Base-by-base conservation (phyloP, 495 filamentous ascomycete species). In the Neurospora hispaniola region DNA sequence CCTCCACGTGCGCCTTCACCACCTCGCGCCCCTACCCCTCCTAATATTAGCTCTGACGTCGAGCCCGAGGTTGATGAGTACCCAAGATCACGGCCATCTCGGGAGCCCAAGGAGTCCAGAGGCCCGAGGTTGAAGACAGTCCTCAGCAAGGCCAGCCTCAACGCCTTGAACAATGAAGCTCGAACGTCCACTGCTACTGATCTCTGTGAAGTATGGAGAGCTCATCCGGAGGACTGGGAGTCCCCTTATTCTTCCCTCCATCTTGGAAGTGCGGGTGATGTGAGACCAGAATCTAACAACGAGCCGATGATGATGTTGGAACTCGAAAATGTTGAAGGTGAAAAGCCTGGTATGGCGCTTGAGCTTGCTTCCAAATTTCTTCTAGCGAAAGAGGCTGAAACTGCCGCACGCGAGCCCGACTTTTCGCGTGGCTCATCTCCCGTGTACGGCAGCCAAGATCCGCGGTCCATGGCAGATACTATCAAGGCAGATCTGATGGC, bases 161-260 rank as follows among this genome's bases (percentile, higher is more conserved):
- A 66, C 27, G 54, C 54, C 54, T 35, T 66, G 27, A 66, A 66
- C 27, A 66, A 66, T 14, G 54, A 66, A 35, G 27, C 54, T 66
- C 42, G 73, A 27, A 41, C 38, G 23, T 75, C 77, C 9, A 48
- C 68, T 5, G 77, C 73, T 35, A 76, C 76, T 5, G 73, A 76
- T 10, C 69, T 78, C 7, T 79, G 77, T 39, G 79, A 80, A 20
- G 76, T 80, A 20, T 80, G 79, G 79, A 74, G 72, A 31, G 79
- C 76, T 38, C 72, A 69, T 35, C 72, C 77, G n/a, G 76, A 75
- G 42, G 79, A 80, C 68, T 80, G 77, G 77, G 79, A 80, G 54
- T 79, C 76, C 5, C 79, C 79, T 12, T 80, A 78, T 69, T 43
- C 74, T 16, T 79, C 78, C 3, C 66, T 42, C 66, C 71, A 75